Base-by-base conservation (phyloP, 202 grass and related monocot species). In the Brachypodium distachyon region DNA sequence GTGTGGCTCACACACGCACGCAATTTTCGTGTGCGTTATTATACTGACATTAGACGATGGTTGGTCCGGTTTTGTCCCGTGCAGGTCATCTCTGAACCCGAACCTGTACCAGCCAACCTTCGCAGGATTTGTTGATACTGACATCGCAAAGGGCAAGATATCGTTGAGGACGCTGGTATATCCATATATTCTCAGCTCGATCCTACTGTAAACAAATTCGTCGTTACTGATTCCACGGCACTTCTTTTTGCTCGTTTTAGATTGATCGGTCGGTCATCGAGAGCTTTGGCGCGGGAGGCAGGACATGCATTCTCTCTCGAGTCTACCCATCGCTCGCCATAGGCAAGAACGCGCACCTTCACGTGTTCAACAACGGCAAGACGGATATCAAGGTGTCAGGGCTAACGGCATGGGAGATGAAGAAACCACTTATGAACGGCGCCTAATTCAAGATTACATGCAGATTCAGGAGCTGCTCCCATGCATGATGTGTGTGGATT, bases 141-240 rank as follows among this genome's bases (percentile, higher is more conserved):
- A 97, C 28, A 78, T 93, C 12, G 34, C 70, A 0, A 49, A 72
- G 2, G 82, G 76, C 4, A 90, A 77, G 60, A 93, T 97, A 17
- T 93, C 88, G n/a, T 34, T 97, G 7, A 83, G 88, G 22, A 93
- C 39, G 25, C 72, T 97, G 83, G 90, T 93, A 80, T 12, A 39
- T 62, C 2, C 43, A 60, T 39, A 31, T 39, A 22, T n/a, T 67
- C 0, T 26, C 23, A 34, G 16, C 7, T 29, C 11, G 1, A n/a
- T n/a, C n/a, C n/a, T 23, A 7, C 0, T 23, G 4, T 28, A 12
- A 8, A 67, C 14, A 56, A 25, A 3, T 8, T 51, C 37, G 42
- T 58, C 16, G 9, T 38, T 4, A n/a, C 19, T 49, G 11, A 19
- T 2, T 12, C 58, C 2, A 22, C 26, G 2, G 2, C 4, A 18